Base-by-base conservation (phyloP, 495 filamentous ascomycete genomes). In the Podospora comata region DNA sequence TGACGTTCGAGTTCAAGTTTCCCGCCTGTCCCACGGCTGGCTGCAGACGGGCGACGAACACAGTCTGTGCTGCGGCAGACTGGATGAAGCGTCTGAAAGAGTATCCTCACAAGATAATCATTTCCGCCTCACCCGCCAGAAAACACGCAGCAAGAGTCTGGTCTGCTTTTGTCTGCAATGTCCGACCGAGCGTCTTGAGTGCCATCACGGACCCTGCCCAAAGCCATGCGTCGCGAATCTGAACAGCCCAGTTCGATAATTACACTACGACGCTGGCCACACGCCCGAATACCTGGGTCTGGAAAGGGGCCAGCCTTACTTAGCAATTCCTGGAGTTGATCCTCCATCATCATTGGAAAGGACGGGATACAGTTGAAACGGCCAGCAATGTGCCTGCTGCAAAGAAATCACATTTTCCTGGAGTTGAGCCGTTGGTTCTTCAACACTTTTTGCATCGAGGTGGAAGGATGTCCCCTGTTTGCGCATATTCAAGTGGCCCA, bases 201-300 rank as follows among this genome's bases (percentile, higher is more conserved):
- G 20, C 28, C 59, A 61, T 61, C 28, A 61, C 16, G 59, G 27
- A 5, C 59, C 59, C 20, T 61, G 23, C 27, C 28, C 16, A 27
- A 32, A 32, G 59, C 59, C 59, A 61, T 32, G 59, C 2, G 7
- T 61, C 59, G 59, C 59, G 59, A 32, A 61, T 27, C 59, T 61
- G 19, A 61, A 61, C n/a, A 58, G 18, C 39, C 39, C 39, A 58
- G 56, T 2, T n/a, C 7, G 26, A 18, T 61, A 32, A 61, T 23
- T 32, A 23, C 59, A 63, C 18, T 63, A 23, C 61, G 18, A 63
- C 61, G 28, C 34, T 39, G 61, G 55, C 30, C 61, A 6, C 16
- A 20, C 16, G 19, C 61, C 61, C 61, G 32, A n/a, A 63, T 13
- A 13, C 32, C 30, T 63, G 61, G 61, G 61, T 63, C 32, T 63